Evolutionary conservation across 2,329 filamentous ascomycete species (phyloP).

Genomic region (Nemania abortiva): DNA sequence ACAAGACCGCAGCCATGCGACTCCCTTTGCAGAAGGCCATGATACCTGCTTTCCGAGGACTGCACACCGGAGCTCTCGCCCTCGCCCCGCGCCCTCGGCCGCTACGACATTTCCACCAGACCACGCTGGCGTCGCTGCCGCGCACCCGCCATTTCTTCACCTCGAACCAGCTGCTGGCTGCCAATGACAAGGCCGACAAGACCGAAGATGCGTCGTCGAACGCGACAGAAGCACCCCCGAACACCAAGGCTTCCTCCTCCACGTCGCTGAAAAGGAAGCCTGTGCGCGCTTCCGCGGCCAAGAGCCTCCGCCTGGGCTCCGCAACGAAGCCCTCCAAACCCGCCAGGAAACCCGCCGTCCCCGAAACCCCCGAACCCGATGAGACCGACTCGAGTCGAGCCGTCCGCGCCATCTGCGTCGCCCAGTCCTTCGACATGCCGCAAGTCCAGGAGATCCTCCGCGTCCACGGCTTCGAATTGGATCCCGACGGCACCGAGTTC

Average conservation of each 20-base stretch:
- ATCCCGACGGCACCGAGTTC: conserved; percentile 72
- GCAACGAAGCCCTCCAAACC: conserved; percentile 76
- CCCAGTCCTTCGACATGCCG: conserved; percentile 74
- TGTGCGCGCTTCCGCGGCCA: conserved; percentile 61
- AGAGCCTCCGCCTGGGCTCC: conserved; percentile 84
- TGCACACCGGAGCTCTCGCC: conserved; percentile 47
- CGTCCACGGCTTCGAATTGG: conserved; percentile 70
- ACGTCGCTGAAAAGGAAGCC: conserved; percentile 60
- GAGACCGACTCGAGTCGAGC: conserved; percentile 56
- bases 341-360: conserved; percentile 55
- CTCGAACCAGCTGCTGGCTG: conserved; percentile 68
- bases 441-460: conserved; percentile 68
- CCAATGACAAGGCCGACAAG: conserved; percentile 49
- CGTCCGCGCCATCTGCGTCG: conserved; percentile 71
- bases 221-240: conserved; percentile 24
- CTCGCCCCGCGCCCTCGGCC: conserved; percentile 39
- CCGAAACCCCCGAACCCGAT: conserved; percentile 50
- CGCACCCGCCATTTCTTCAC: conserved; percentile 74
- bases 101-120: conserved; percentile 61
- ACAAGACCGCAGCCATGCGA: conserved; percentile 46
- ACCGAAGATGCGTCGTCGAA: conserved; percentile 20
- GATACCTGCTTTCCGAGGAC: conserved; percentile 42
- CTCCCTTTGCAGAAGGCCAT: conserved; percentile 46
- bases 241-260: conserved; percentile 39
- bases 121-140: conserved; percentile 58